Percentiles rank a stretch among this genome's conserved stretches.
Conservation (phyloP, 371 early-diverging fungal species). For the Mucor irregularis region DNA sequence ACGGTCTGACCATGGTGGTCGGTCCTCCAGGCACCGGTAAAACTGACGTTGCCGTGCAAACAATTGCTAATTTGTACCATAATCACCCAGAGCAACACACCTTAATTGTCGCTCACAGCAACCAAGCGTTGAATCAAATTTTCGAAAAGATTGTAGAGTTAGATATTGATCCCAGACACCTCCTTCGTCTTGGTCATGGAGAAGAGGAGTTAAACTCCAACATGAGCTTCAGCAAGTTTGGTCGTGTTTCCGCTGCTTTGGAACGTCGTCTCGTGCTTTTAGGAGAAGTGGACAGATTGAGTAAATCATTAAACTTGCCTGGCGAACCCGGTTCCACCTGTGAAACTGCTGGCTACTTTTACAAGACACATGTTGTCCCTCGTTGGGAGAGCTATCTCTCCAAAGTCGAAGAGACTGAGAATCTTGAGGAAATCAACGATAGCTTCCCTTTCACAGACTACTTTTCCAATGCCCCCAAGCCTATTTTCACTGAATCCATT, state of each 20-base stretch:
- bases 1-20: constrained; percentile 88
- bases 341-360: constrained; percentile 92
- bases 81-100: constrained; percentile 86
- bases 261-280: constrained; percentile 80
- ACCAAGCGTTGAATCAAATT: constrained; percentile 94
- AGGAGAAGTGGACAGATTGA: constrained; percentile 73
- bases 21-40: constrained; percentile 98
- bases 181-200: constrained; percentile 94
- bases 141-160: constrained; percentile 89
- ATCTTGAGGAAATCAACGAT: constrained; percentile 29
- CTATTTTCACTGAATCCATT: constrained; percentile 64
- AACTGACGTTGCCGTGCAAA: constrained; percentile 95
- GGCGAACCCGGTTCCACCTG: constrained; percentile 92
- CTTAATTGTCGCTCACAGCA: constrained; percentile 91
- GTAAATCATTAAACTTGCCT: constrained; percentile 65
- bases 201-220: constrained; percentile 86
- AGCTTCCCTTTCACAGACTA: constrained; percentile 82
- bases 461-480: constrained; percentile 76
- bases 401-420: constrained; percentile 15
- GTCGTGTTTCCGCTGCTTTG: constrained; percentile 89
- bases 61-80: constrained; percentile 91
- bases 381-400: constrained; percentile 76
- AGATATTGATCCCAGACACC: constrained; percentile 89
- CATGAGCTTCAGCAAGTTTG: constrained; percentile 85
- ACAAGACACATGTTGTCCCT: constrained; percentile 68